Conservation (phyloP, 352 stramenopile species). For the Globisporangium rhizosaccharum region DNA sequence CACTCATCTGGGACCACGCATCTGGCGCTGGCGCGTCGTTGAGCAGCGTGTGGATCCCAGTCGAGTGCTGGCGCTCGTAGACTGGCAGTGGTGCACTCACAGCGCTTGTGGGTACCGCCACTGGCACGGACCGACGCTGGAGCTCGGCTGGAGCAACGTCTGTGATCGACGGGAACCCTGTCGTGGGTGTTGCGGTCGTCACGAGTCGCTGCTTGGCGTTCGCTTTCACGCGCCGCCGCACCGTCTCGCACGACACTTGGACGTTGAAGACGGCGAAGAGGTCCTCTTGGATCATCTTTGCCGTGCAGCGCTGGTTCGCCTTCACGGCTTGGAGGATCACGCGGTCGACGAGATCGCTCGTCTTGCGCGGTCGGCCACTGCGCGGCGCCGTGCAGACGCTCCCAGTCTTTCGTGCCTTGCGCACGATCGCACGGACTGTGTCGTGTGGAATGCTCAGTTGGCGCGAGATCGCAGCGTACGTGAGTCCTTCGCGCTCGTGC, state of each 20-base stretch:
- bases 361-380: slow-evolving; percentile 63
- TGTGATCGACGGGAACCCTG: neutral
- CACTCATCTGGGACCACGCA: too few species aligned
- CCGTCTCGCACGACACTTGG: slow-evolving; percentile 55
- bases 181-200: neutral
- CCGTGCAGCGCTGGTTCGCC: slow-evolving; percentile 42
- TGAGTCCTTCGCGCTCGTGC: slow-evolving; percentile 45
- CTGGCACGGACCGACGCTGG: too few species aligned
- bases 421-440: slow-evolving; percentile 57
- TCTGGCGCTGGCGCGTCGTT: too few species aligned
- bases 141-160: too few species aligned
- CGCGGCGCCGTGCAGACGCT: slow-evolving; percentile 44
- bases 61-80: too few species aligned
- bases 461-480: slow-evolving; percentile 46
- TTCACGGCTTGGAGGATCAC: slow-evolving; percentile 63
- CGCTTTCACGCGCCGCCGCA: slow-evolving; percentile 48
- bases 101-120: neutral
- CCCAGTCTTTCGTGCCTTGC: slow-evolving; percentile 56
- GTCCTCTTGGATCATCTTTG: slow-evolving; percentile 61
- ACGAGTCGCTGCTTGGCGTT: slow-evolving; percentile 35
- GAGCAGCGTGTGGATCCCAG: too few species aligned
- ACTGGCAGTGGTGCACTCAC: neutral
- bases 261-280: slow-evolving; percentile 47
- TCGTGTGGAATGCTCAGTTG: slow-evolving; percentile 53
- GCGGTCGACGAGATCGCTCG: slow-evolving; percentile 52